phyloP scores from a whole-genome alignment of 2,329 filamentous ascomycete species.

The Metarhizium album region DNA sequence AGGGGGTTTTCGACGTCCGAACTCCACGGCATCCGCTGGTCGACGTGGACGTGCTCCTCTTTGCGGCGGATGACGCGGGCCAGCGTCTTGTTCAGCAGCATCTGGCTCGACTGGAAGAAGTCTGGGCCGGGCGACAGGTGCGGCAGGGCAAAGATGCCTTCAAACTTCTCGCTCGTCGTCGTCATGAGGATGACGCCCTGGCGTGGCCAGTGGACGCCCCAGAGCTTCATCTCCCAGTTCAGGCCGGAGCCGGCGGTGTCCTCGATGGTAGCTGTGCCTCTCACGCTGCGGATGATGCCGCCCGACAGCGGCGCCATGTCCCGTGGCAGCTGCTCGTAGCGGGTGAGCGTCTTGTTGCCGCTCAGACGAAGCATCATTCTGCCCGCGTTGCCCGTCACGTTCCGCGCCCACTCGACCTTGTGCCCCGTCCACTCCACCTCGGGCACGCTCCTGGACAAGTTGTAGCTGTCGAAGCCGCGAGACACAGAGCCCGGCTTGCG shows the following conservation, averaged over 20 bases:
- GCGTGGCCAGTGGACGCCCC: slow-evolving; percentile 79
- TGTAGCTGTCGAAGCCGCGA: slow-evolving; percentile 41
- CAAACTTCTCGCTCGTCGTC: slow-evolving; percentile 88
- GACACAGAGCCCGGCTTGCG: slow-evolving; percentile 39
- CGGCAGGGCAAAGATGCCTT: slow-evolving; percentile 81
- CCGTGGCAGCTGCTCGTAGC: slow-evolving; percentile 29
- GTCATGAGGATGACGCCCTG: slow-evolving; percentile 71
- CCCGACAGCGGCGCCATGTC: slow-evolving; percentile 28
- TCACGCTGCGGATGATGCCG: slow-evolving; percentile 55
- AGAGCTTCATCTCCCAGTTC: slow-evolving; percentile 68
- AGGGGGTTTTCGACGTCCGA: slow-evolving; percentile 53
- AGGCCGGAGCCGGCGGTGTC: slow-evolving; percentile 56
- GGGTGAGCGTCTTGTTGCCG: slow-evolving; percentile 38
- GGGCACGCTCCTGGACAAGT: slow-evolving; percentile 54
- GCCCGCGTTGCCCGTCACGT: slow-evolving; percentile 65
- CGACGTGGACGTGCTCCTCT: slow-evolving; percentile 40
- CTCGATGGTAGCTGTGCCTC: slow-evolving; percentile 59
- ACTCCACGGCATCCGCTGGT: slow-evolving; percentile 64
- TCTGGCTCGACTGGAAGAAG: slow-evolving; percentile 47
- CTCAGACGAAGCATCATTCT: slow-evolving; percentile 57
- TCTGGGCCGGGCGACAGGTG: slow-evolving; percentile 58
- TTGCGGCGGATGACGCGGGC: slow-evolving; percentile 56
- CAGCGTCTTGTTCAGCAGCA: slow-evolving; percentile 63
- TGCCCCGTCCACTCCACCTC: slow-evolving; percentile 52
- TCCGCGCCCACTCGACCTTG: slow-evolving; percentile 59